Evolutionary conservation across 2,329 filamentous ascomycete species (phyloP).

Genomic region (Microdochium paspali): DNA sequence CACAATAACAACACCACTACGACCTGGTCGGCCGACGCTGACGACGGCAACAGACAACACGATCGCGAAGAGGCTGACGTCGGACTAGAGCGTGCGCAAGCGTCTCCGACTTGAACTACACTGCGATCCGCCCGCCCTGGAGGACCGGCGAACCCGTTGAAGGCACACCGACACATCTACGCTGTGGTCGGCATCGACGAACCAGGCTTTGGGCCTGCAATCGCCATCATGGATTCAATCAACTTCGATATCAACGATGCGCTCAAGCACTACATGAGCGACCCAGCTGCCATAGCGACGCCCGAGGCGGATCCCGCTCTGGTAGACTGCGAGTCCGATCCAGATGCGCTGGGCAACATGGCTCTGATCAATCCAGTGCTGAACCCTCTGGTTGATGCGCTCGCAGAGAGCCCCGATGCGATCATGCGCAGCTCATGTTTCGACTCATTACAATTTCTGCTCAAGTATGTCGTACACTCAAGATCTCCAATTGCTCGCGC

Average conservation of each 20-base stretch:
- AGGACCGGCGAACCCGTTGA: too few relatives aligned
- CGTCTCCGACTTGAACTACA: too few relatives aligned
- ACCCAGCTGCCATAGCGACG: constrained; percentile 73
- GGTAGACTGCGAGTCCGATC: constrained; percentile 86
- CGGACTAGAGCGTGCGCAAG: too few relatives aligned
- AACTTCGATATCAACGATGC: constrained; percentile 95
- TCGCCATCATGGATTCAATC: constrained; percentile 55
- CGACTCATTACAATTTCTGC: constrained; percentile 87
- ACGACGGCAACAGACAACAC: background rate
- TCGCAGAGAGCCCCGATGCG: constrained; percentile 86
- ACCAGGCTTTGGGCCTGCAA: background rate
- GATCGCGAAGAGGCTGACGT: too few relatives aligned
- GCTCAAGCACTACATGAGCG: constrained; percentile 93
- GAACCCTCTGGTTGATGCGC: constrained; percentile 85
- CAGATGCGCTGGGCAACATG: constrained; percentile 64
- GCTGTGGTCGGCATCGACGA: background rate
- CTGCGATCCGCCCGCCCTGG: too few relatives aligned
- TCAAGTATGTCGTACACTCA: constrained; percentile 63
- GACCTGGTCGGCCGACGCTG: background rate
- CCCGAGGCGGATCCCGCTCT: constrained; percentile 77
- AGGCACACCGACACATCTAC: background rate
- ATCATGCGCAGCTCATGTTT: constrained; percentile 71
- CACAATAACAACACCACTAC: background rate
- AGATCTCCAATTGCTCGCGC: too few relatives aligned
- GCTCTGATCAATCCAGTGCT: constrained; percentile 75